A percentile compares a stretch with the other conserved stretches of the same genome.
Conservation (phyloP, 345 rosid genomes). For the Arabidopsis arenosa region DNA sequence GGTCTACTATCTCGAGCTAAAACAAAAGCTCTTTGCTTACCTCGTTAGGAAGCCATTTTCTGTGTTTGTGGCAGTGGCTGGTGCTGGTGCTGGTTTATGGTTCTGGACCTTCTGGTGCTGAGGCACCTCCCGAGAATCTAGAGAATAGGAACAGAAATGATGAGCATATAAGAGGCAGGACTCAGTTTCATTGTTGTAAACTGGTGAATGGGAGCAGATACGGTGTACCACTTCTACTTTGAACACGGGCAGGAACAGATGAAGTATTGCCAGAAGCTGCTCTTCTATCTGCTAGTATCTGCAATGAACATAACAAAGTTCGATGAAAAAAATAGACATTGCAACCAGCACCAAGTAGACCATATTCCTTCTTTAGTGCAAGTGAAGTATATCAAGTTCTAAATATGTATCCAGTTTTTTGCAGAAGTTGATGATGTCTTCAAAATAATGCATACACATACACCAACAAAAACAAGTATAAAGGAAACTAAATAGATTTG, state of each 20-base stretch:
- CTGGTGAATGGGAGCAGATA: background rate
- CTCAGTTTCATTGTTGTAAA: background rate
- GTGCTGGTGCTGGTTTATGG: conserved; percentile 38
- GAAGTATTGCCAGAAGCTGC: conserved; percentile 39
- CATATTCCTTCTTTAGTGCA: conserved; percentile 4
- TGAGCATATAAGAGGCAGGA: conserved; percentile 22
- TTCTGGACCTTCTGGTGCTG: conserved; percentile 37
- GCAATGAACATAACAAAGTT: conserved; percentile 19
- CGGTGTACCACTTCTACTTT: conserved; percentile 51
- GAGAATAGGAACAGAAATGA: background rate
- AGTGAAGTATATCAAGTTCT: background rate
- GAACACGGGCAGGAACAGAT: conserved; percentile 51
- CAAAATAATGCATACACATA: conserved; percentile 1
- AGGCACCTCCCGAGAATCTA: conserved; percentile 56
- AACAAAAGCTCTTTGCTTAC: conserved; percentile 46
- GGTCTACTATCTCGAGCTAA: background rate
- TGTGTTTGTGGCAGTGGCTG: conserved; percentile 29
- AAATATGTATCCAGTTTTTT: conserved; percentile 4
- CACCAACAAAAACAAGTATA: conserved; percentile 9
- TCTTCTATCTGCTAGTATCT: conserved; percentile 47
- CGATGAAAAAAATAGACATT: background rate
- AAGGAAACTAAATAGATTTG: conserved; percentile 2
- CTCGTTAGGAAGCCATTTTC: conserved; percentile 63
- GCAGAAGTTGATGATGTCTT: background rate
- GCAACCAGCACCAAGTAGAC: conserved; percentile 13